Evolutionary conservation across 192 early-diverging fungal genomes (phyloP), one percentile per base, ranked within the genome.

Genomic region (Podila epigama): DNA sequence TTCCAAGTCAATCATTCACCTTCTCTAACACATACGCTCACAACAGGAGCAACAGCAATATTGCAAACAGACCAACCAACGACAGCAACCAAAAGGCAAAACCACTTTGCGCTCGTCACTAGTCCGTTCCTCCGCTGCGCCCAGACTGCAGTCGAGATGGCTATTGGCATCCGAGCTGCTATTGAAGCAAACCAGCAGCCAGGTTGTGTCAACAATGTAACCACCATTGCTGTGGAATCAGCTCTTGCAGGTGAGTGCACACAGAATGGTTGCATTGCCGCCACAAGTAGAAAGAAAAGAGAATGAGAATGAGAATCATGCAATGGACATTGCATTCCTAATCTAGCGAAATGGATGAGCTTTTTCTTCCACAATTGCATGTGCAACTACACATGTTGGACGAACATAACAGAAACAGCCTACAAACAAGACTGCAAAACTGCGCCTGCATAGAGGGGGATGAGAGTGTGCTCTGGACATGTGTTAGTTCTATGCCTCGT

Each of bases 121-220:
- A 77, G 72, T 28, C 80, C 80, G 1, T 82, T 82, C 35, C 27
- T 71, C 44, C 58, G 80, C 22, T 77, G 72, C 12, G 54, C 69
- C 7, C 62, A 82, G 44, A 77, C 80, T 2, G 80, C 73, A 12
- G 67, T 82, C 25, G 69, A 70, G 57, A 67, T 82, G 31, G 72
- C 80, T 2, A 63, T 70, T 22, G 80, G 73, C 11, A 77, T 82
- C 35, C 25, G 48, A 37, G 50, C 37, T 16, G 33, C 41, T 5
- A 32, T 15, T 28, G 27, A 13, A 3, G 15, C 61, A 27, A 33
- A 2, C 27, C n/a, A n/a, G n/a, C n/a, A n/a, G n/a, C n/a, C n/a
- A n/a, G n/a, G n/a, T n/a, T n/a, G n/a, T n/a, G n/a, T n/a, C 15
- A 22, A 48, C 2, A 18, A 15, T 18, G 44, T 22, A 7, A 48